phyloP scores from a whole-genome alignment of 1,284 basidiomycete genomes.

The Polyporus tsugae region DNA sequence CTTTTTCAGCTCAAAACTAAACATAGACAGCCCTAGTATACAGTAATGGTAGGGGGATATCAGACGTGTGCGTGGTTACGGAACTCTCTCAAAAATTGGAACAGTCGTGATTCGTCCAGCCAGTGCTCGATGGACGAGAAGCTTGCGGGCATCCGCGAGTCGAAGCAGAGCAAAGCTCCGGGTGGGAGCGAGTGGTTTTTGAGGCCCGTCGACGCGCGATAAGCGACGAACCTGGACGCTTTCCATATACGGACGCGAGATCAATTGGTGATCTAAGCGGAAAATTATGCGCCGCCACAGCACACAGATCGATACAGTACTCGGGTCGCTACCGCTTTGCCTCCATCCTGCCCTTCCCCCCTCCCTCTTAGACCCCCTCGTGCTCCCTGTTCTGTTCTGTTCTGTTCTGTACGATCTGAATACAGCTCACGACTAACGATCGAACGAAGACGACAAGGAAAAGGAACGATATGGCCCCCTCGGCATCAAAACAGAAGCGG shows the following conservation, averaged over 20 bases:
- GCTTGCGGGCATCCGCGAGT: not conserved
- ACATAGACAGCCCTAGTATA: not conserved
- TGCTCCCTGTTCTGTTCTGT: too few species aligned
- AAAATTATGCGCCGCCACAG: slow-evolving; percentile 35
- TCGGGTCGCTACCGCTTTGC: too few species aligned
- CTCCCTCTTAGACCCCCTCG: not conserved
- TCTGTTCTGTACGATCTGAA: not conserved
- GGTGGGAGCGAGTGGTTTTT: slow-evolving; percentile 1
- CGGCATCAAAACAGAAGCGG: slow-evolving; percentile 85
- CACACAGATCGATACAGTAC: slow-evolving; percentile 30
- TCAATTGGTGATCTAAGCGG: slow-evolving; percentile 35
- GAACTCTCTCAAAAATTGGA: not conserved
- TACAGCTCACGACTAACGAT: not conserved
- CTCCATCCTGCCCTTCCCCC: slow-evolving; percentile 8
- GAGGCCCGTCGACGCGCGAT: too few species aligned
- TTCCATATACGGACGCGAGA: slow-evolving; percentile 16
- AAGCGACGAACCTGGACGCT: slow-evolving; percentile 11
- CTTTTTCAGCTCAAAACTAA: not conserved
- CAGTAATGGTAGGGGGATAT: not conserved
- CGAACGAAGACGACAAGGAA: not conserved
- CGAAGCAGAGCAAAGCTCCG: not conserved
- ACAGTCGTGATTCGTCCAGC: not conserved
- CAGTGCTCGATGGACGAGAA: not conserved
- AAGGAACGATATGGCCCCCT: slow-evolving; percentile 67
- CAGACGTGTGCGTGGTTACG: not conserved